A percentile compares a stretch with the other conserved stretches of the same genome.
Evolutionary conservation across 768 basidiomycete species (phyloP).

Genomic region (Lentinula aciculospora): DNA sequence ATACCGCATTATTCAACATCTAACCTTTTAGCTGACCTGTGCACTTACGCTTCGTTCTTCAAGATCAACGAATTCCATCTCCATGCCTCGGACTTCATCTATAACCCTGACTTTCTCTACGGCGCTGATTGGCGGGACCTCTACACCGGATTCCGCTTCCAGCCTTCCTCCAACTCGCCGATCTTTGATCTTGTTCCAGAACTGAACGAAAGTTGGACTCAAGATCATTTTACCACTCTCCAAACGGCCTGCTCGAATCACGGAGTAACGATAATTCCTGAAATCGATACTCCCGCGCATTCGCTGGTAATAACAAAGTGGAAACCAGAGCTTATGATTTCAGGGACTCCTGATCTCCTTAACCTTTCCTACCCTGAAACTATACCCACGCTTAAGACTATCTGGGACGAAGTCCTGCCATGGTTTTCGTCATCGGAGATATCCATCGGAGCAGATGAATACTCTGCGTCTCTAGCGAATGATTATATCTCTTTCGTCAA

Average conservation of each 20-base stretch:
- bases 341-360: slow-evolving; percentile 26
- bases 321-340: slow-evolving; percentile 34
- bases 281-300: slow-evolving; percentile 40
- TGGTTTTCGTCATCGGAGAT: slow-evolving; percentile 34
- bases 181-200: slow-evolving; percentile 28
- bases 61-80: slow-evolving; percentile 38
- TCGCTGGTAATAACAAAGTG: slow-evolving; percentile 39
- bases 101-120: slow-evolving; percentile 6
- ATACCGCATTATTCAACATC: too few relatives aligned
- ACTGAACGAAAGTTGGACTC: slow-evolving; percentile 35
- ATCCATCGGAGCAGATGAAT: slow-evolving; percentile 43
- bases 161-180: slow-evolving; percentile 26
- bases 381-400: slow-evolving; percentile 33
- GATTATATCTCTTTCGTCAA: slow-evolving; percentile 39
- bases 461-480: slow-evolving; percentile 27
- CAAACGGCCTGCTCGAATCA: slow-evolving; percentile 30
- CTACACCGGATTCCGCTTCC: slow-evolving; percentile 37
- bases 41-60: slow-evolving; percentile 39
- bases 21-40: slow-evolving; percentile 28
- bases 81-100: slow-evolving; percentile 33
- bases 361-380: slow-evolving; percentile 36
- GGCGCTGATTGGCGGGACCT: slow-evolving; percentile 32
- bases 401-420: slow-evolving; percentile 35
- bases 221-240: slow-evolving; percentile 22
- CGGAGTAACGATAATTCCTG: slow-evolving; percentile 34